Base-by-base conservation (phyloP, 225 moss, liverwort and hornwort species). In the Lunularia cruciata region DNA sequence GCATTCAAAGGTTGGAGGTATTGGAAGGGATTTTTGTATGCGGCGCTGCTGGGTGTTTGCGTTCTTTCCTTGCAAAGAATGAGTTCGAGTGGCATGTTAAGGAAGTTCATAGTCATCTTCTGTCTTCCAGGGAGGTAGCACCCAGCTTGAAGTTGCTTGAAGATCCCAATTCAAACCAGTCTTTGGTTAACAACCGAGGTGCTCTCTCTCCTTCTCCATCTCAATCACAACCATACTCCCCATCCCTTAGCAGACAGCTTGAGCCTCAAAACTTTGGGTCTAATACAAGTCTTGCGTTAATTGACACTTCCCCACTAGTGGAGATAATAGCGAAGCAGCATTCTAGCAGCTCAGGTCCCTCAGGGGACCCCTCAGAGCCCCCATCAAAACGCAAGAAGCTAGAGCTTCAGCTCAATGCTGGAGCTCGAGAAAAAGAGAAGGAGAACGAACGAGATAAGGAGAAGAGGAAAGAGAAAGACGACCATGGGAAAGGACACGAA, bases 1-100 rank as follows among this genome's bases (percentile, higher is more conserved):
- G 88, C 47, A 91, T 98, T 67, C 93, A 98, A 75, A 98, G 84
- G 81, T 83, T 98, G 89, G 98, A 98, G 68, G 86, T 86, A 10
- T 70, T 98, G 63, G 93, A 93, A 65, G 98, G 98, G 22, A 90
- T 98, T 67, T 93, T 81, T 38, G 84, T 98, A 36, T 98, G 98
- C 79, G 98, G 98, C 59, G 96, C 91, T 62, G 89, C 89, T 55
- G 89, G 87, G 63, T 98, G 98, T 71, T 79, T 98, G 30, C 89
- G 88, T 68, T 98, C 93, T 13, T 98, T 93, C 70, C 98, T 98
- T 71, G 85, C 86, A 35, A 87, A 86, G 61, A 57, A 84, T 42
- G 98, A 93, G 20, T 98, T 98, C 42, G 89, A 91, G 70, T 89
- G 81, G 89, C 98, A 98, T 74, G 64, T 98, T 37, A 75, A 76